Base-by-base conservation (phyloP, 257 asterid species). In the Petrea volubilis region DNA sequence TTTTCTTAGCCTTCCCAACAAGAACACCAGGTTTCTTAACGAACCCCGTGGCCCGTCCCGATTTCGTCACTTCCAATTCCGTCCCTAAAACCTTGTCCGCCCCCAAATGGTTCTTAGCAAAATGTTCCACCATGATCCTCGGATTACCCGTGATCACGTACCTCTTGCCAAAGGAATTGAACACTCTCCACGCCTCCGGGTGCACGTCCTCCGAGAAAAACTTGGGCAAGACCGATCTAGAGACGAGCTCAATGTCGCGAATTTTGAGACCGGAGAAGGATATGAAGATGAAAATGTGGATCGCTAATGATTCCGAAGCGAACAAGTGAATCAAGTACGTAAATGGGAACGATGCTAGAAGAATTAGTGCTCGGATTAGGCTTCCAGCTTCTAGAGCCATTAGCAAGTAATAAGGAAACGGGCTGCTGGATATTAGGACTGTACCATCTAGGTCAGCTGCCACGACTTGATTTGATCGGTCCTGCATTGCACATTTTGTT, bases 371-470 rank as follows among this genome's bases (percentile, higher is more conserved):
- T 5, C 97, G 81, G 7, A 87, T 20, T 10, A 88, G 68, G 76
- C 88, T 87, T 1, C 98, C 98, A 15, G 93, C 98, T 71, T 92
- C 98, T 7, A 92, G 47, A 34, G 98, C 92, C 4, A 88, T 71
- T 28, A 92, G 96, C 83, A 92, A 62, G 85, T 38, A 90, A 80
- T 88, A 90, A 8, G 98, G 96, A 60, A 92, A 92, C 0, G 96
- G 73, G 51, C 77, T 83, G 41, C 67, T 60, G 1, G 97, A 90
- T 2, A 79, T 46, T 40, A 90, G 18, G 52, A 92, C 88, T 0
- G 96, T 88, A 38, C 98, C 98, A 27, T 90, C 93, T 17, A 92
- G 82, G 76, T 81, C 87, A 1, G 97, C 79, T 0, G 86, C 95
- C 40, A 90, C 88, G 8, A 89, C 77, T 46, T 88, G 88, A n/a